Conservation (phyloP, 2,329 filamentous ascomycete species). For the Tolypocladium guangdongense region DNA sequence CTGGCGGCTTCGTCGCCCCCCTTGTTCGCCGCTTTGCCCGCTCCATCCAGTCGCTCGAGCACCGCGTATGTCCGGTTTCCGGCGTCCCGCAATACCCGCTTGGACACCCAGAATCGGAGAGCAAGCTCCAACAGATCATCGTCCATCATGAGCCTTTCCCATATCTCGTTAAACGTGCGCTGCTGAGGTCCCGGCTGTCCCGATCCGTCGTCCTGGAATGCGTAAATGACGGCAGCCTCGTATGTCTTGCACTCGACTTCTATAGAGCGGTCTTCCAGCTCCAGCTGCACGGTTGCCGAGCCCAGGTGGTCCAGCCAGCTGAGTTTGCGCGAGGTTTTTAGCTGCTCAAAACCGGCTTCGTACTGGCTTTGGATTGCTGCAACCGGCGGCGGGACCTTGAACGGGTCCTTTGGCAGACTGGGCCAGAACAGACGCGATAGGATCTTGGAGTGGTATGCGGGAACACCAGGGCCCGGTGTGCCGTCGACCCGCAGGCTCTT, state of each 20-base stretch:
- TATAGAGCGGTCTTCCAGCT: constrained; percentile 70
- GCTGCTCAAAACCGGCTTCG: constrained; percentile 61
- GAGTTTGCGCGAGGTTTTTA: constrained; percentile 77
- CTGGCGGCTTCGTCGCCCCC: constrained; percentile 19
- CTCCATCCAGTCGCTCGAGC: constrained; percentile 49
- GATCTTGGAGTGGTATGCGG: constrained; percentile 66
- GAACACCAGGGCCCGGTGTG: constrained; percentile 6
- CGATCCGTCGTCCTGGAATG: constrained; percentile 51
- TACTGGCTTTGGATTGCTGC: constrained; percentile 56
- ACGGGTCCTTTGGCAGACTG: constrained; percentile 58
- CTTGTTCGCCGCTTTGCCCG: constrained; percentile 12
- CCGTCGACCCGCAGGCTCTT: constrained; percentile 20
- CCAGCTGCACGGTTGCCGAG: constrained; percentile 67
- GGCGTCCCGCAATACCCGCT: constrained; percentile 51
- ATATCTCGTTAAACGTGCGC: constrained; percentile 42
- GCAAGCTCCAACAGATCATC: constrained; percentile 58
- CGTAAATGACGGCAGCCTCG: constrained; percentile 79
- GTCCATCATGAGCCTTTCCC: constrained; percentile 57
- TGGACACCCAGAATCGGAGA: constrained; percentile 60
- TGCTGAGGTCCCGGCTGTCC: constrained; percentile 22
- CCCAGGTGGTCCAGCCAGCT: constrained; percentile 81
- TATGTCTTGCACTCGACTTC: constrained; percentile 66
- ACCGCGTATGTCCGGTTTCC: constrained; percentile 50
- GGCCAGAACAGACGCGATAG: constrained; percentile 94
- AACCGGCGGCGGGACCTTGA: constrained; percentile 51